Evolutionary conservation across 1,284 basidiomycete species (phyloP).

Genomic region (Xanthoconium separans): DNA sequence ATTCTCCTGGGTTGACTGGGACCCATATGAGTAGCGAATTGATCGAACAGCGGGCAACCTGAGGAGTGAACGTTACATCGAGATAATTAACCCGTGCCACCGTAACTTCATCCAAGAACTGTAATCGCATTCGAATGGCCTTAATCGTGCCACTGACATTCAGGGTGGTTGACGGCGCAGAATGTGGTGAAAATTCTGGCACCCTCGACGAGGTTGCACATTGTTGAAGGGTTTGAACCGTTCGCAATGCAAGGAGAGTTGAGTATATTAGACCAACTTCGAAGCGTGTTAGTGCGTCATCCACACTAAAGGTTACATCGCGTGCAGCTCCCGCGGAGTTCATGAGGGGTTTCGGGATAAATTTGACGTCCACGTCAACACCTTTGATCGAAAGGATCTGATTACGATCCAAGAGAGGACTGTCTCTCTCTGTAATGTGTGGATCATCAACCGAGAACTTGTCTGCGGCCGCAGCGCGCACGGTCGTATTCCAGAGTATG

Average conservation of each 20-base stretch:
- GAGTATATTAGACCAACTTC: constrained; percentile 77
- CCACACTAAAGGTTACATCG: constrained; percentile 25
- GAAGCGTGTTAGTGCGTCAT: constrained; percentile 46
- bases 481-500: constrained; percentile 44
- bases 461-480: constrained; percentile 62
- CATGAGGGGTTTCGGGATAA: constrained; percentile 28
- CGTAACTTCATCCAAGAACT: constrained; percentile 48
- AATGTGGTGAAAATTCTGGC: constrained; percentile 8
- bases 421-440: constrained; percentile 51
- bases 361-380: constrained; percentile 37
- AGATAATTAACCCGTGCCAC: constrained; percentile 49
- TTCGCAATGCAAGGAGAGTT: constrained; percentile 62
- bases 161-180: constrained; percentile 18
- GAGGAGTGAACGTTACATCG: constrained; percentile 22
- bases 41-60: constrained; percentile 33
- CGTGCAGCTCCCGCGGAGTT: constrained; percentile 12
- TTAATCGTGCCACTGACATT: constrained; percentile 38
- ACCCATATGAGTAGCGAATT: constrained; percentile 46
- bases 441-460: constrained; percentile 64
- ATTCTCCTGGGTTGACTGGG: constrained; percentile 32
- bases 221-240: constrained; percentile 44
- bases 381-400: constrained; percentile 50
- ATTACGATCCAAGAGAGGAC: constrained; percentile 39
- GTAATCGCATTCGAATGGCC: constrained; percentile 46
- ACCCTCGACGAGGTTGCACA: constrained; percentile 31